Conservation (phyloP, 768 basidiomycete species). For the Boletus vermiculosoides region DNA sequence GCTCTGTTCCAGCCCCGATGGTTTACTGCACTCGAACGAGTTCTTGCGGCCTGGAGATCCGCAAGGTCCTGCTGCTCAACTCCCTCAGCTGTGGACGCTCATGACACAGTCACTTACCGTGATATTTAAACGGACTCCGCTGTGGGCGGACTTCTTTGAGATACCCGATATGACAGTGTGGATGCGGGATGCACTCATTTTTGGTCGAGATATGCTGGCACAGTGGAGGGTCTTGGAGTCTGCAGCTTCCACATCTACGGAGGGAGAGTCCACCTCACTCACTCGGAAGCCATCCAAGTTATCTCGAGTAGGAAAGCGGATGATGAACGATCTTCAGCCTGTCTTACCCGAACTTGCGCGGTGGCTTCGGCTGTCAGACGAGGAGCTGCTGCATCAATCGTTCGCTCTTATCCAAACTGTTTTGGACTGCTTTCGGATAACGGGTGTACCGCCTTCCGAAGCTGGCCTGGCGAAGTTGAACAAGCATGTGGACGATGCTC, state of each 20-base stretch:
- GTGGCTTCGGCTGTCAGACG: constrained; percentile 92
- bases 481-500: constrained; percentile 60
- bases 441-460: constrained; percentile 52
- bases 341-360: constrained; percentile 76
- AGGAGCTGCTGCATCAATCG: constrained; percentile 87
- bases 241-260: constrained; percentile 37
- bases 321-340: constrained; percentile 75
- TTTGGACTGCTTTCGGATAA: constrained; percentile 71
- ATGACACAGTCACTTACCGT: constrained; percentile 79
- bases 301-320: constrained; percentile 62
- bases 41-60: constrained; percentile 50
- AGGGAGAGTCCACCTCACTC: constrained; percentile 19
- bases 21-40: constrained; percentile 56
- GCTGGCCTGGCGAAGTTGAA: constrained; percentile 63
- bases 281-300: constrained; percentile 42
- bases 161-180: constrained; percentile 86
- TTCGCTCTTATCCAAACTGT: constrained; percentile 80
- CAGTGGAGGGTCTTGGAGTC: constrained; percentile 79
- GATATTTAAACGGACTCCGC: constrained; percentile 81
- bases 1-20: constrained; percentile 70
- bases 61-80: constrained; percentile 46
- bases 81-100: constrained; percentile 75
- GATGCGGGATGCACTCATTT: constrained; percentile 98
- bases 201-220: constrained; percentile 81
- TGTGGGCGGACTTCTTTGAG: constrained; percentile 81